These are phyloP conservation scores for Rheum nobile DNA, from an alignment of 148 eudicot genomes.

Conservation along the genomic window DNA sequence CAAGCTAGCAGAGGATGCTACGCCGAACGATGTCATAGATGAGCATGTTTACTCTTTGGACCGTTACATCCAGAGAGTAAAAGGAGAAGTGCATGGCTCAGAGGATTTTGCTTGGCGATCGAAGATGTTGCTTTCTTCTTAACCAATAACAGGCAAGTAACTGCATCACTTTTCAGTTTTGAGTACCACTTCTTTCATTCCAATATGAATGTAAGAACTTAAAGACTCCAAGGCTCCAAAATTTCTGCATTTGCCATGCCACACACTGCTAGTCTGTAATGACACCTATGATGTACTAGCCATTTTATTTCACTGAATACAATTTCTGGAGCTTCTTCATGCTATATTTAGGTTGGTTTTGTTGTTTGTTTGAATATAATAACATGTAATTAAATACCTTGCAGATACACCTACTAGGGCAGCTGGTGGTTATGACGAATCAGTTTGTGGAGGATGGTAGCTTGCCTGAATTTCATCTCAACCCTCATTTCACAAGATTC, in stretches of 20 bases:
- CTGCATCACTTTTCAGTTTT: not conserved
- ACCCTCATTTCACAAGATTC: not conserved
- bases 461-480: not conserved
- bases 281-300: not conserved
- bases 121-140: conserved; percentile 40
- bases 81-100: conserved; percentile 28
- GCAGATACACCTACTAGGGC: not conserved
- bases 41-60: conserved; percentile 60
- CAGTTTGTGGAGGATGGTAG: not conserved
- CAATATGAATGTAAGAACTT: not conserved
- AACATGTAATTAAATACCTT: not conserved
- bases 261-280: not conserved
- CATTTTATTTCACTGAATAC: not conserved
- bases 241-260: not conserved
- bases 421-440: not conserved
- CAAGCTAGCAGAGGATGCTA: conserved; percentile 60
- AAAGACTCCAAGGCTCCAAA: not conserved
- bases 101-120: conserved; percentile 67
- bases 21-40: conserved; percentile 44
- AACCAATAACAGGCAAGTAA: conserved; percentile 14
- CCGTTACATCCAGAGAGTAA: conserved; percentile 38
- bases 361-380: not conserved
- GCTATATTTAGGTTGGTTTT: not conserved
- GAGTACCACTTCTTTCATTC: not conserved
- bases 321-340: not conserved